phyloP scores from a whole-genome alignment of 1,284 basidiomycete genomes.

The Entoloma clypeatum region DNA sequence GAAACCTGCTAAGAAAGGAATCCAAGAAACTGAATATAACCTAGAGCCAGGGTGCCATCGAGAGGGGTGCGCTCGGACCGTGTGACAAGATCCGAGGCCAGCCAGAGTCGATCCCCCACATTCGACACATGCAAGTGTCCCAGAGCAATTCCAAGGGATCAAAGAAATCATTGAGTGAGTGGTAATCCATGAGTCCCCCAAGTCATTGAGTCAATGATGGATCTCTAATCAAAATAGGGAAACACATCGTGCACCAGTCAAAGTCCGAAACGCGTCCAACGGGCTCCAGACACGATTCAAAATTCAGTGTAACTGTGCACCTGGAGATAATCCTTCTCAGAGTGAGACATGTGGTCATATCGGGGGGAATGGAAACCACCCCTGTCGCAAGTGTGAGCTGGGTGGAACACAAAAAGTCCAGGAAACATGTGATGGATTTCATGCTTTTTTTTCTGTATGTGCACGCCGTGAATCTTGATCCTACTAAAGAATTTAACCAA shows the following conservation, averaged over 20 bases:
- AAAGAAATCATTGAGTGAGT: constrained; percentile 26
- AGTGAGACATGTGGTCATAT: constrained; percentile 30
- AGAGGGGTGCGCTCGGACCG: too few relatives aligned
- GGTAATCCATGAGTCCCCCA: not conserved
- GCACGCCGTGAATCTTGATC: constrained; percentile 1
- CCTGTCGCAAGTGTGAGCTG: constrained; percentile 30
- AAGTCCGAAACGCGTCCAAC: constrained; percentile 20
- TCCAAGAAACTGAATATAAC: too few relatives aligned
- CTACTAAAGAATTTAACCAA: not conserved
- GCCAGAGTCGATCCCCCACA: too few relatives aligned
- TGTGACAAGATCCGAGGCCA: too few relatives aligned
- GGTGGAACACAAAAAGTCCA: constrained; percentile 28
- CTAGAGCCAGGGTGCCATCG: too few relatives aligned
- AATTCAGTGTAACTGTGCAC: constrained; percentile 22
- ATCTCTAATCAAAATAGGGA: constrained; percentile 14
- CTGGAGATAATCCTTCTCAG: constrained; percentile 36
- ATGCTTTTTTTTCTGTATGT: constrained; percentile 21
- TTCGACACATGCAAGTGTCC: constrained; percentile 28
- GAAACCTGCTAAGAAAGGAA: too few relatives aligned
- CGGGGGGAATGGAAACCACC: constrained; percentile 26
- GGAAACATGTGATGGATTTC: constrained; percentile 24
- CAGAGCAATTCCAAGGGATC: constrained; percentile 32
- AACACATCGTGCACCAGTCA: constrained; percentile 25
- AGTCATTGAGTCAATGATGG: not conserved
- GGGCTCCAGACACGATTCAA: constrained; percentile 18